Evolutionary conservation across 2,329 filamentous ascomycete genomes (phyloP).

Genomic region (Cucurbitaria berberidis): DNA sequence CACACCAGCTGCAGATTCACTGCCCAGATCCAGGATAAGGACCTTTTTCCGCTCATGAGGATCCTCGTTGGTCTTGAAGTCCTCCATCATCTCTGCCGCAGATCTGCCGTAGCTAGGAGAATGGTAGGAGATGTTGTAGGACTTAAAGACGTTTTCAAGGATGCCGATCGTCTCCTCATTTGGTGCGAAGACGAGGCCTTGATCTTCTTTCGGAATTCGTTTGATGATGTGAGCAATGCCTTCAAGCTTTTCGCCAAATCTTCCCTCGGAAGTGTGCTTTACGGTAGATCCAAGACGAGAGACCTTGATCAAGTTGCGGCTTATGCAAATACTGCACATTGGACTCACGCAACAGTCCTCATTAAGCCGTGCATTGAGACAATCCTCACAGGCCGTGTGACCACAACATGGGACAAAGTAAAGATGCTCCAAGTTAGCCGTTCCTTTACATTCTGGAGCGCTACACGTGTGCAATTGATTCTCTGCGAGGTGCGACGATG

Average conservation of each 20-base stretch:
- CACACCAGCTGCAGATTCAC: conserved; percentile 65
- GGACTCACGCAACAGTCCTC: conserved; percentile 27
- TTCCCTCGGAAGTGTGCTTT: conserved; percentile 31
- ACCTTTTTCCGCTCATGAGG: conserved; percentile 51
- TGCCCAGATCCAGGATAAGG: conserved; percentile 63
- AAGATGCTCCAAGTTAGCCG: conserved; percentile 9
- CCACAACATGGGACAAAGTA: conserved; percentile 35
- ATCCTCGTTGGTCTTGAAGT: conserved; percentile 36
- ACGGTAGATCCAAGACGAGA: conserved; percentile 22
- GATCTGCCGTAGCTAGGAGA: conserved; percentile 17
- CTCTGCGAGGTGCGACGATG: conserved; percentile 1
- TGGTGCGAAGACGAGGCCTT: conserved; percentile 39
- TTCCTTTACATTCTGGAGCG: conserved; percentile 19
- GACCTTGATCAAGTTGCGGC: conserved; percentile 27
- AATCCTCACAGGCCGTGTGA: conserved; percentile 32
- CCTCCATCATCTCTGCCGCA: conserved; percentile 28
- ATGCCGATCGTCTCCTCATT: conserved; percentile 24
- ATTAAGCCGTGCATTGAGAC: conserved; percentile 28
- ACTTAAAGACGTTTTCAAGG: conserved; percentile 24
- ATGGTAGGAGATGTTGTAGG: conserved; percentile 22
- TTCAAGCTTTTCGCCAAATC: conserved; percentile 37
- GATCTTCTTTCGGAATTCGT: conserved; percentile 48
- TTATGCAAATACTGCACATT: conserved; percentile 26
- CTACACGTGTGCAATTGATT: conserved; percentile 15
- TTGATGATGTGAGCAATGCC: conserved; percentile 38